phyloP scores from a whole-genome alignment of 768 basidiomycete genomes.

The Tephrocybe sp. region DNA sequence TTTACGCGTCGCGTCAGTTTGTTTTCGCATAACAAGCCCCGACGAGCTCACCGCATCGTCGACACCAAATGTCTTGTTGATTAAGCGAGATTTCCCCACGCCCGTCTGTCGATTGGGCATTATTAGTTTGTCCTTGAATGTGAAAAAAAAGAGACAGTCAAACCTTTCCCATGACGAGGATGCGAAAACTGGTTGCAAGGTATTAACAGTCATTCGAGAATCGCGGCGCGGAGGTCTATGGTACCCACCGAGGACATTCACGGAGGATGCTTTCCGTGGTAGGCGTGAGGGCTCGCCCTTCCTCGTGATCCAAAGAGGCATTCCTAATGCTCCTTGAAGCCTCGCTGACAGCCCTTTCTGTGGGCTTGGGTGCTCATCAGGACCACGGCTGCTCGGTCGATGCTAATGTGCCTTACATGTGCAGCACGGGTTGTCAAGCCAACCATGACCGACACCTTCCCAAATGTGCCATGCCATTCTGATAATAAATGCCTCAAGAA shows the following conservation, averaged over 20 bases:
- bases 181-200: slow-evolving; percentile 24
- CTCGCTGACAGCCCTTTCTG: not conserved
- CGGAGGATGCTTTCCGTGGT: slow-evolving; percentile 16
- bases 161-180: slow-evolving; percentile 29
- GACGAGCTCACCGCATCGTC: slow-evolving; percentile 17
- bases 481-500: not conserved
- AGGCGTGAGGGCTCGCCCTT: not conserved
- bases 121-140: too few relatives aligned
- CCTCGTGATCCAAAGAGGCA: not conserved
- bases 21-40: not conserved
- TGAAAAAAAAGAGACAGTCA: not conserved
- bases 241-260: slow-evolving; percentile 14
- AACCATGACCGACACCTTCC: slow-evolving; percentile 1
- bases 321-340: not conserved
- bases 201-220: not conserved
- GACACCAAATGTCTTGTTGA: slow-evolving; percentile 28
- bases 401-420: slow-evolving; percentile 6
- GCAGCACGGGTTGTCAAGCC: slow-evolving; percentile 4
- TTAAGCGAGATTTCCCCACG: slow-evolving; percentile 28
- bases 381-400: too few relatives aligned
- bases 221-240: not conserved
- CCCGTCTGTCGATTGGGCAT: slow-evolving; percentile 20
- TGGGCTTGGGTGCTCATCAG: not conserved
- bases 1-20: not conserved
- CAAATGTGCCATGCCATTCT: slow-evolving; percentile 9